Evolutionary conservation across 2,329 filamentous ascomycete species (phyloP).

Genomic region (Ophiocordyceps robertsii): DNA sequence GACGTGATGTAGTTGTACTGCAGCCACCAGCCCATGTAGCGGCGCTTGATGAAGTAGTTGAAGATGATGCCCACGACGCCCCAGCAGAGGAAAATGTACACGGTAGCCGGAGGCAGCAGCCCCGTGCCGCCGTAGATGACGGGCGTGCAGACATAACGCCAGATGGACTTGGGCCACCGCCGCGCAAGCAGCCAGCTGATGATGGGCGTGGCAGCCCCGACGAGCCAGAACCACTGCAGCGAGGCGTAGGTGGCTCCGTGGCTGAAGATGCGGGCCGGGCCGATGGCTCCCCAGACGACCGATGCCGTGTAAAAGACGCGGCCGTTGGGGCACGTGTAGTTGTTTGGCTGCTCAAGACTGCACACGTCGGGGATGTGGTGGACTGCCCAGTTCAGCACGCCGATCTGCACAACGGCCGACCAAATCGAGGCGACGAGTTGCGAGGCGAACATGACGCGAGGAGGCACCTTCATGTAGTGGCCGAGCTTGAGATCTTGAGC

Average conservation of each 20-base stretch:
- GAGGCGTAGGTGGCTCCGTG: conserved; percentile 45
- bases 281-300: conserved; percentile 61
- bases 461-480: conserved; percentile 55
- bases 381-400: conserved; percentile 54
- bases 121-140: conserved; percentile 54
- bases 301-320: conserved; percentile 54
- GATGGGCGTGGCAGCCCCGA: conserved; percentile 49
- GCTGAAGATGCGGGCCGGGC: conserved; percentile 56
- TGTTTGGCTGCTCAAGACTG: conserved; percentile 33
- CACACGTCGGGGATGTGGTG: conserved; percentile 50
- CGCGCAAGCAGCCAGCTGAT: conserved; percentile 50
- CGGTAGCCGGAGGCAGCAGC: conserved; percentile 54
- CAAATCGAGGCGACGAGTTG: conserved; percentile 47
- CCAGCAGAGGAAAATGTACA: conserved; percentile 61
- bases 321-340: conserved; percentile 42
- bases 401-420: conserved; percentile 48
- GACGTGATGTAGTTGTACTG: conserved; percentile 68
- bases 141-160: conserved; percentile 54
- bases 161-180: conserved; percentile 43
- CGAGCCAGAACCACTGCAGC: conserved; percentile 59
- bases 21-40: conserved; percentile 60
- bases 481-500: conserved; percentile 53
- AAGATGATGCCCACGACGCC: conserved; percentile 53
- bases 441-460: conserved; percentile 46
- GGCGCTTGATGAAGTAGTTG: conserved; percentile 53